Evolutionary conservation across 257 asterid genomes (phyloP), one percentile per base, ranked within the genome.

Genomic region (Nicotiana knightiana): DNA sequence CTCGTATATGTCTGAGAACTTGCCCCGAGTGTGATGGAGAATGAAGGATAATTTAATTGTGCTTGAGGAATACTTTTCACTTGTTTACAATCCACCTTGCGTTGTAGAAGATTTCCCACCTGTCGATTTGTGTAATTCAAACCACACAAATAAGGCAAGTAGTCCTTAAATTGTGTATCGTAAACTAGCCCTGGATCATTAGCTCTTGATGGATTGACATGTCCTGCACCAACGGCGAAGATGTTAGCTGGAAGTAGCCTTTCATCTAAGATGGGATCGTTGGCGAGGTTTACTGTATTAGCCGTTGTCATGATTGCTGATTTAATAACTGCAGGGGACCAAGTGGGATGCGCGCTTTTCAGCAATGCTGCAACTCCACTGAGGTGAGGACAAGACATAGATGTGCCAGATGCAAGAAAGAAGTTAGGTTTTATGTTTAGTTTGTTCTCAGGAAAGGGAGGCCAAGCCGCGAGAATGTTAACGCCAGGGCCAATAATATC

Each of bases 231-330:
- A 3, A 79, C 75, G 65, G 91, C 85, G 1, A 81, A 90, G 9
- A 83, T 5, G 81, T 39, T 37, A 35, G 91, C 91, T 0, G 90
- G 84, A 0, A 81, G 81, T 65, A 77, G 57, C 5, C 51, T 81
- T 54, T 88, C 82, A 59, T 91, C 93, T 67, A 83, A 83, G 15
- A 91, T 88, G 4, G 81, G 84, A 1, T 66, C 43, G 4, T 73
- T 43, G 1, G 59, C 88, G 2, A 82, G 85, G 77, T 88, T 91
- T 1, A 86, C 35, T 0, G 7, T 48, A 12, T 87, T 81, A 1
- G 97, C 94, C 0, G 92, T 87, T 7, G 93, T 87, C 90, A 92
- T 89, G 51, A 91, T 88, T 12, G 91, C 92, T 0, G 93, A 91
- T 67, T 91, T 89, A 13, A 87, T 88, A 26, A 88, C 88, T 9